Conservation (phyloP, 179 eudicot genomes). For the Carnegiea gigantea region DNA sequence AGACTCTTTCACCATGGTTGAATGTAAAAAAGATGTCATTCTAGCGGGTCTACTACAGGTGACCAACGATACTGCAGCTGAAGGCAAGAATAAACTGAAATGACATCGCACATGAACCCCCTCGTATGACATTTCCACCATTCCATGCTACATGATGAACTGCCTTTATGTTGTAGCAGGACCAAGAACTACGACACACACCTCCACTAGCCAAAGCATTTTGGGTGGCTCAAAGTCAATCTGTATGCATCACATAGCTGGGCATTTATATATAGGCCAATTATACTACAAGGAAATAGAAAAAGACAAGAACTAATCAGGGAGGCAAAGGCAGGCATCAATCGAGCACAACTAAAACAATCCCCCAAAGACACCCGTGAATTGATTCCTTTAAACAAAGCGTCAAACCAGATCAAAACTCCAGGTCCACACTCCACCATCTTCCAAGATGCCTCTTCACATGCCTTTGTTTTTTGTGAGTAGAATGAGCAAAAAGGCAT, state of each 20-base stretch:
- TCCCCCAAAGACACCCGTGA: slow-evolving; percentile 22
- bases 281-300: not conserved
- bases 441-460: slow-evolving; percentile 50
- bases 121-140: not conserved
- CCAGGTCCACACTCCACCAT: slow-evolving; percentile 30
- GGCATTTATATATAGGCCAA: slow-evolving; percentile 16
- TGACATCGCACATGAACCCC: not conserved
- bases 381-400: slow-evolving; percentile 17
- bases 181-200: not conserved
- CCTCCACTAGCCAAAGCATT: slow-evolving; percentile 9
- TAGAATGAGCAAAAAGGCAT: slow-evolving; percentile 11
- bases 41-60: not conserved
- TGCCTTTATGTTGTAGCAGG: not conserved
- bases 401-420: not conserved
- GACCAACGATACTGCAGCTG: not conserved
- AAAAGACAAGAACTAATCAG: not conserved
- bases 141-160: not conserved
- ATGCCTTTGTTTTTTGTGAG: slow-evolving; percentile 52
- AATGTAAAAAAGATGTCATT: not conserved
- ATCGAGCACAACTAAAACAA: not conserved
- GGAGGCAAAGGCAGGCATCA: not conserved
- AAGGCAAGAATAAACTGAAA: not conserved
- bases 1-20: not conserved
- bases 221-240: slow-evolving; percentile 25
- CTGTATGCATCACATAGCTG: slow-evolving; percentile 3